A percentile compares a stretch with the other conserved stretches of the same genome.
Conservation (phyloP, 768 basidiomycete genomes). For the Lentinus brumalis region DNA sequence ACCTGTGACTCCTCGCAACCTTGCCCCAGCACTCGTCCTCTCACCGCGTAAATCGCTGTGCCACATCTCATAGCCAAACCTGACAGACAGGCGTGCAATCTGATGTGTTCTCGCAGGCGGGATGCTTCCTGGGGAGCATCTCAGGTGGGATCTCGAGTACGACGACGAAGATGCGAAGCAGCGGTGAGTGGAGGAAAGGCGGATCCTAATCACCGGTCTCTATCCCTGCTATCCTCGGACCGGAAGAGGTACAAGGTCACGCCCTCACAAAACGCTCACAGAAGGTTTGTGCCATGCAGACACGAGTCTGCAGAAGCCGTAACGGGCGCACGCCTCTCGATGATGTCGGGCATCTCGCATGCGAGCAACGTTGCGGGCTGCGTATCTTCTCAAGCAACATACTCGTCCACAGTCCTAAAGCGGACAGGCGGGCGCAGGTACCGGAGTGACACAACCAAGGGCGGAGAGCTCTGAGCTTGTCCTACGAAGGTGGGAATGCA, state of each 20-base stretch:
- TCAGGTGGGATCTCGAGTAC: no score
- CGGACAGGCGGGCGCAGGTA: not conserved
- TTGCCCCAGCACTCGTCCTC: constrained; percentile 9
- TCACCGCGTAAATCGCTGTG: not conserved
- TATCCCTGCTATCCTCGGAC: not conserved
- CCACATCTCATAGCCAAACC: not conserved
- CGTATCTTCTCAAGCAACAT: not conserved
- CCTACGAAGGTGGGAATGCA: not conserved
- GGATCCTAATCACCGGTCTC: not conserved
- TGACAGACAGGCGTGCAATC: not conserved
- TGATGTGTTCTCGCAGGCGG: not conserved
- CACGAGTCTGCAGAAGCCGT: not conserved
- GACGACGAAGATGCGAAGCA: not conserved
- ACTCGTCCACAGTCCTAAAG: not conserved
- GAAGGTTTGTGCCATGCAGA: not conserved
- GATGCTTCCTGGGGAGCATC: not conserved
- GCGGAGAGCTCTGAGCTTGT: not conserved
- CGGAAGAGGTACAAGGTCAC: not conserved
- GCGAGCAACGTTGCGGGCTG: not conserved
- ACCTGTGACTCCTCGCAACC: not conserved
- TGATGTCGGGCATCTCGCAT: constrained; percentile 1
- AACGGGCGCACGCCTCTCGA: not conserved
- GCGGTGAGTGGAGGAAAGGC: not conserved
- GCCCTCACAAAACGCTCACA: not conserved
- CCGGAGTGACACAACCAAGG: not conserved